These are phyloP conservation scores for Dendrobium huoshanense DNA, from an alignment of 106 monocot genomes.

Conservation along the genomic window DNA sequence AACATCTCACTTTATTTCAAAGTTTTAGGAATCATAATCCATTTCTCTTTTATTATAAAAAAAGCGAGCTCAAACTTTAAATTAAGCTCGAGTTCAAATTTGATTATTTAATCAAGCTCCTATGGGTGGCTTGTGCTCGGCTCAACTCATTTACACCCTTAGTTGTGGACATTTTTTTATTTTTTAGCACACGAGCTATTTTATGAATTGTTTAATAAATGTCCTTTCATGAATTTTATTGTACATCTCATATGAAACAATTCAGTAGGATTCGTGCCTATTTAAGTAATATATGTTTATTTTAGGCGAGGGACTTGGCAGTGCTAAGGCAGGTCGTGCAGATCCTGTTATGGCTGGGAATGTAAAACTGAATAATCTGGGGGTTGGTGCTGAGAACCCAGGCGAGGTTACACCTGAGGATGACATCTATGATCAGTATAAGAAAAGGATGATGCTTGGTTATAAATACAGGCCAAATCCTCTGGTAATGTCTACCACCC, in stretches of 20 bases:
- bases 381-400: conserved; percentile 80
- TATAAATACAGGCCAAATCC: conserved; percentile 72
- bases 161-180: no score
- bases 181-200: no score
- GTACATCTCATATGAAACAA: no score
- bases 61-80: no score
- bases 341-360: conserved; percentile 93
- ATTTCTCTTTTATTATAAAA: no score
- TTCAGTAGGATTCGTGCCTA: neutral
- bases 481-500: conserved; percentile 29
- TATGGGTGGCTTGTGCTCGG: no score
- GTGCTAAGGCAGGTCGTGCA: conserved; percentile 63
- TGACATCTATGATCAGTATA: conserved; percentile 89
- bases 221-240: neutral
- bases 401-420: conserved; percentile 74
- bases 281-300: neutral
- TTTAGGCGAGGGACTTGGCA: conserved; percentile 97
- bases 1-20: no score
- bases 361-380: conserved; percentile 72
- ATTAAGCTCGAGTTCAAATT: no score
- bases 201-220: no score
- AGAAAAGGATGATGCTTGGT: conserved; percentile 90
- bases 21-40: no score
- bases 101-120: no score
- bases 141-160: no score